Evolutionary conservation across 2,329 filamentous ascomycete genomes (phyloP), one percentile per base, ranked within the genome.

Genomic region (Sarocladiaceae sp.): DNA sequence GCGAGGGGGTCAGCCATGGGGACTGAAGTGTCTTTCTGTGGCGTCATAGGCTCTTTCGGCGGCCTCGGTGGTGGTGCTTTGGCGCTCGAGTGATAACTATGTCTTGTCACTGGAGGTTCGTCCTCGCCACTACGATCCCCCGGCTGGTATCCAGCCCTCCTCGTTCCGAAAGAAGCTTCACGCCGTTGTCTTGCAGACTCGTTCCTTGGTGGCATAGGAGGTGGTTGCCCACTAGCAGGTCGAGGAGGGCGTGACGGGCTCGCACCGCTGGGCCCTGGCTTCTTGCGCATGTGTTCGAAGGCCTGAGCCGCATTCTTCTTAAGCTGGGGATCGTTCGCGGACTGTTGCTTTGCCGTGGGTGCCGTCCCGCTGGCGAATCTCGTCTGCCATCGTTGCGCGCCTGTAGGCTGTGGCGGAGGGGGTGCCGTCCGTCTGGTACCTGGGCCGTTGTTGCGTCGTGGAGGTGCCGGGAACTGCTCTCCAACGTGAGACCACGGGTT

Each of bases 401-500:
- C 70, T 1, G 68, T 65, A 6, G 61, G 51, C 48, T 55, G 33
- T 18, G 18, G 33, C 11, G 16, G 44, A 23, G 31, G 63, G 50
- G 24, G 40, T 7, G 40, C 40, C 3, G 35, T 24, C 4, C 40
- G 40, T 24, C 40, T 9, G 4, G 40, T 6, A 16, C 40, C 40
- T n/a, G n/a, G n/a, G 18, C 26, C 40, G 11, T 62, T 54, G 19
- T 60, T 63, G 5, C 69, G 64, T 10, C 65, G 62, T 18, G 73
- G 73, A 18, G 76, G 76, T 10, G 70, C 64, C 12, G 73, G 73
- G 48, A 69, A 80, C 41, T 72, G 64, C 19, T 68, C 63, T 29
- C 62, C 63, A 4, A 65, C 68, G 53, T 76, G 66, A 45, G 68
- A 61, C 72, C 74, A 80, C 1, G 76, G 76, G 51, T 80, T 80